A percentile compares a stretch with the other conserved stretches of the same genome.
phyloP scores from a whole-genome alignment of 2,329 filamentous ascomycete genomes.

The Thelonectria blattea region DNA sequence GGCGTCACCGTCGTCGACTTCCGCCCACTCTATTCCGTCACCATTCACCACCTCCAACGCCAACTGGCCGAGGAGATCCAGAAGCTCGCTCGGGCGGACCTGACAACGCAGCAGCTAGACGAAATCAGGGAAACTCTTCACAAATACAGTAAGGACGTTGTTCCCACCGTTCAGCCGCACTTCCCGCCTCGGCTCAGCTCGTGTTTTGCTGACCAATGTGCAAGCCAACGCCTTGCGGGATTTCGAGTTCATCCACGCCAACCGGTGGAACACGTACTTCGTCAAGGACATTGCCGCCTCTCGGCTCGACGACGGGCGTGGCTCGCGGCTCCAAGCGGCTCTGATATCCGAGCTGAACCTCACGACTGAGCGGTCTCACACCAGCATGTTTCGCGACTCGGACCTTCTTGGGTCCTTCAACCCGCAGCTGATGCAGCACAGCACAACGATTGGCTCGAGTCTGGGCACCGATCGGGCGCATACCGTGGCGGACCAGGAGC shows the following conservation, averaged over 20 bases:
- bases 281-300: constrained; percentile 4
- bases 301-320: not conserved
- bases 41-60: constrained; percentile 2
- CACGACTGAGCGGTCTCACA: not conserved
- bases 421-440: constrained; percentile 4
- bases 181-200: no score
- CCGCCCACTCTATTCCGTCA: not conserved
- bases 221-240: not conserved
- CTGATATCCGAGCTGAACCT: constrained; percentile 1
- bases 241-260: constrained; percentile 5
- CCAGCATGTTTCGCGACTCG: constrained; percentile 3
- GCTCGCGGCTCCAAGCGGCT: not conserved
- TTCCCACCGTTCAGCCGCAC: no score
- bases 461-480: not conserved
- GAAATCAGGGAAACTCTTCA: not conserved
- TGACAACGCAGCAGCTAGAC: not conserved
- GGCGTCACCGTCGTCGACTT: constrained; percentile 3
- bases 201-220: not conserved
- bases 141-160: not conserved
- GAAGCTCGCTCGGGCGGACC: not conserved
- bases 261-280: constrained; percentile 4
- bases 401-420: not conserved
- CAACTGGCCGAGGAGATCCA: not conserved
- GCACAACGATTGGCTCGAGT: not conserved
- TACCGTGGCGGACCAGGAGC: not conserved